Evolutionary conservation across 2,329 filamentous ascomycete genomes (phyloP), one percentile per base, ranked within the genome.

Genomic region (Endothia cerciana): DNA sequence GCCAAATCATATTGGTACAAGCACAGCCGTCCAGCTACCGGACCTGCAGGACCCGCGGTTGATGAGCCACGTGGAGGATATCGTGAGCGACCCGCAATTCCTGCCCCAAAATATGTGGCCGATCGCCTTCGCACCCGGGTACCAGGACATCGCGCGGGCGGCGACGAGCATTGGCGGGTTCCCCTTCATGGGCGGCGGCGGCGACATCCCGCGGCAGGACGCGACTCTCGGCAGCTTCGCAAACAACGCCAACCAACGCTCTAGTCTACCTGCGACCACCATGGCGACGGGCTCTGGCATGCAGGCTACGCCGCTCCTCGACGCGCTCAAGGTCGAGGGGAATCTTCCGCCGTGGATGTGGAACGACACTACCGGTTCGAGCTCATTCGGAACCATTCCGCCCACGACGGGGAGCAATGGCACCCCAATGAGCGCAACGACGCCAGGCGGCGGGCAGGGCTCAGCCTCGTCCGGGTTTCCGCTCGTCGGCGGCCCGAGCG

Each of bases 261-360:
- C 4, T 45, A 40, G 15, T 17, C n/a, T 6, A 17, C 57, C 53
- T 62, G 33, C 63, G 64, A 38, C 38, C 60, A 53, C 47, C 49
- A 49, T 59, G 17, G 45, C 61, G 33, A 57, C 55, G 41, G 65
- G 55, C 11, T 61, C 66, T 13, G 17, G 59, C 36, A 51, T 63
- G 66, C 58, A 65, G 41, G 45, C 62, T 51, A 70, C 70, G 13
- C 70, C 72, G 11, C 66, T 73, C 2, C 60, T 72, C 5, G 70
- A 86, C 3, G 83, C 82, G n/a, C 65, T 67, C 5, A 85, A 77
- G 1, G 78, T 70, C 28, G 78, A 79, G 3, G 80, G 79, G 30
- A 82, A 82, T 13, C 80, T 85, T 1, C 82, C 86, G 6, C 84
- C 85, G 58, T 87, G 86, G 69, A 78, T 86, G 70, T 87, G 86